Base-by-base conservation (phyloP, 192 early-diverging fungal species). In the Rhizoclosmatium sp. region DNA sequence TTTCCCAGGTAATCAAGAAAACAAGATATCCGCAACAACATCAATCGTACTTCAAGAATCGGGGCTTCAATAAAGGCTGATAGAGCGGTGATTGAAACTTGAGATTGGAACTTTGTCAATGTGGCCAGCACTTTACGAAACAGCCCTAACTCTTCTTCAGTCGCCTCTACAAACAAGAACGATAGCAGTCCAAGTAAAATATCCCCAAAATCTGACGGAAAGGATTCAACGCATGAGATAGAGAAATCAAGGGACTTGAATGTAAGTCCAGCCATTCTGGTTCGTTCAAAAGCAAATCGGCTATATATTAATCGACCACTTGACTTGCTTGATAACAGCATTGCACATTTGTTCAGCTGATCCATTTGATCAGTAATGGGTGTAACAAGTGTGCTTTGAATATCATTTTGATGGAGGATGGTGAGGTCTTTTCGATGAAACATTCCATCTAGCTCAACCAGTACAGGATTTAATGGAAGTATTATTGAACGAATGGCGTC, bases 211-310 rank as follows among this genome's bases (percentile, higher is more conserved):
- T 46, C 45, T 14, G n/a, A 10, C 16, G 78, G 78, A 59, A 79
- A 46, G 19, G 69, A 58, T 79, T 79, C 69, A 47, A 79, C 14
- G 4, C 21, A 39, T 7, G 10, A 10, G 21, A 44, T 10, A 45
- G 49, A 14, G 14, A 45, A 31, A 2, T 40, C n/a, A 23, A 45
- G 23, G 2, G 5, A n/a, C 7, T 39, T 31, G 21, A 61, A 68
- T 7, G 9, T 40, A 14, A 41, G 12, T 1, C 54, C 59, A 19
- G 16, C n/a, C 54, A 47, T 69, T 2, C 46, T 5, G 14, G 71
- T 70, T 4, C 58, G 68, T 31, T 70, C 67, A 39, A 79, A 71
- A 41, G 78, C 78, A 62, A 79, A 69, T 12, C 68, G 65, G 2
- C 42, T 42, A 39, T 59, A 79, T 19, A 69, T 19, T 31, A 79